Percentiles rank a stretch among this genome's conserved stretches.
These are phyloP conservation scores for Botrytis byssoidea DNA, from an alignment of 2,329 filamentous ascomycete genomes.

Conservation along the genomic window DNA sequence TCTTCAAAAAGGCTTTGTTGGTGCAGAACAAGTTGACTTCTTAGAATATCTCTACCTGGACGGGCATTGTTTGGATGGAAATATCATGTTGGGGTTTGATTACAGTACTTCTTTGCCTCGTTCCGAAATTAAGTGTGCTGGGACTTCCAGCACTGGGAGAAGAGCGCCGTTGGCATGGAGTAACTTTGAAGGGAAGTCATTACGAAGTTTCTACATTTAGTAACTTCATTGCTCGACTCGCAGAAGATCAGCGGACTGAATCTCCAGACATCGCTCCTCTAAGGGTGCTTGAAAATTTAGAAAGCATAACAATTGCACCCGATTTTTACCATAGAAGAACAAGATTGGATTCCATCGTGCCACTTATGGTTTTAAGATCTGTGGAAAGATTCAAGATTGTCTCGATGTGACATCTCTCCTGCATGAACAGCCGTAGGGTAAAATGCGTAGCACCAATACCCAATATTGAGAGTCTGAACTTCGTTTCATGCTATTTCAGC, in stretches of 20 bases:
- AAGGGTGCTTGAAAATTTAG: not conserved
- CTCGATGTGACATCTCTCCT: not conserved
- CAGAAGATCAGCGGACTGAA: not conserved
- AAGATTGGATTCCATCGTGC: not conserved
- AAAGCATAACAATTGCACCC: not conserved
- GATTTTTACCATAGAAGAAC: not conserved
- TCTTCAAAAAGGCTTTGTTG: not conserved
- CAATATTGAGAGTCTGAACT: not conserved
- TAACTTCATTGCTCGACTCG: not conserved
- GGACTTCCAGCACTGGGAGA: not conserved
- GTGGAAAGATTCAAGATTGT: not conserved
- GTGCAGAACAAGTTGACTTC: not conserved
- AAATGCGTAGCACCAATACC: not conserved
- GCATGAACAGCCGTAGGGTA: too few species aligned
- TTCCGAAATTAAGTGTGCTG: not conserved
- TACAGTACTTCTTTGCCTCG: not conserved
- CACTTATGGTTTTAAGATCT: not conserved
- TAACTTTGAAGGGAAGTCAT: not conserved
- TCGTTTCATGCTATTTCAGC: fast-evolving
- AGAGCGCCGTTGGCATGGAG: not conserved
- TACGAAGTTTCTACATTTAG: not conserved
- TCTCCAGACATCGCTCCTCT: not conserved
- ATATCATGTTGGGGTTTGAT: not conserved
- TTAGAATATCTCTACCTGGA: not conserved
- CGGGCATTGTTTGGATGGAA: not conserved